These are phyloP conservation scores for Dioscorea cayenensis DNA, from an alignment of 116 monocot genomes.

Conservation along the genomic window DNA sequence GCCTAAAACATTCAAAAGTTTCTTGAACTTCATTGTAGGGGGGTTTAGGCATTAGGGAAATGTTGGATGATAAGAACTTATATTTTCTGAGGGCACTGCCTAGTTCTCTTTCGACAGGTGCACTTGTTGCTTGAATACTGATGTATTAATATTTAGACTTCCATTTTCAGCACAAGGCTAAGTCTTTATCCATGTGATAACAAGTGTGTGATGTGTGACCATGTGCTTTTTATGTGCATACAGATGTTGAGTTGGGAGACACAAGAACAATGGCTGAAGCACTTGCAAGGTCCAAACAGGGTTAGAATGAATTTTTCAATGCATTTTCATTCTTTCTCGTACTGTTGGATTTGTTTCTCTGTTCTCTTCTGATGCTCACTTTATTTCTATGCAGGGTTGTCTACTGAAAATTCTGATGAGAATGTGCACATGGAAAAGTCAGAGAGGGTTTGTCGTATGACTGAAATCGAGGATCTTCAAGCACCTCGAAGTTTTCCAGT, in stretches of 20 bases:
- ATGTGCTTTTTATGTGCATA: conserved; percentile 15
- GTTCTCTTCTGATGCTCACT: conserved; percentile 9
- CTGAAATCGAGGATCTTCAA: conserved; percentile 93
- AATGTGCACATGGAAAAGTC: conserved; percentile 44
- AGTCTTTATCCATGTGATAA: neutral
- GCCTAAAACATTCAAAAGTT: neutral
- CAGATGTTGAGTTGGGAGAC: conserved; percentile 82
- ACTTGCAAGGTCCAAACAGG: conserved; percentile 84
- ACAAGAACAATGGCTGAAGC: conserved; percentile 91
- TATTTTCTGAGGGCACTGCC: no score
- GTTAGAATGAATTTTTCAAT: conserved; percentile 31
- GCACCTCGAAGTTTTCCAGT: conserved; percentile 52
- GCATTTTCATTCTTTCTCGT: neutral
- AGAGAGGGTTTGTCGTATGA: conserved; percentile 62
- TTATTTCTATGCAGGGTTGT: conserved; percentile 24
- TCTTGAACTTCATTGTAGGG: neutral
- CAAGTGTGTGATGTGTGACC: neutral
- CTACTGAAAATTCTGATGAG: conserved; percentile 48
- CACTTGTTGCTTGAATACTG: neutral
- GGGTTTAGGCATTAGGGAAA: no score
- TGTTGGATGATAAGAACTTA: no score
- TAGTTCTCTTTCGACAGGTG: no score
- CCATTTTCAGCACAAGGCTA: neutral
- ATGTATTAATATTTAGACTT: neutral
- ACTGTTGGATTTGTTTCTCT: neutral